phyloP scores from a whole-genome alignment of 306 rosid genomes.

The Cucumis sativus region DNA sequence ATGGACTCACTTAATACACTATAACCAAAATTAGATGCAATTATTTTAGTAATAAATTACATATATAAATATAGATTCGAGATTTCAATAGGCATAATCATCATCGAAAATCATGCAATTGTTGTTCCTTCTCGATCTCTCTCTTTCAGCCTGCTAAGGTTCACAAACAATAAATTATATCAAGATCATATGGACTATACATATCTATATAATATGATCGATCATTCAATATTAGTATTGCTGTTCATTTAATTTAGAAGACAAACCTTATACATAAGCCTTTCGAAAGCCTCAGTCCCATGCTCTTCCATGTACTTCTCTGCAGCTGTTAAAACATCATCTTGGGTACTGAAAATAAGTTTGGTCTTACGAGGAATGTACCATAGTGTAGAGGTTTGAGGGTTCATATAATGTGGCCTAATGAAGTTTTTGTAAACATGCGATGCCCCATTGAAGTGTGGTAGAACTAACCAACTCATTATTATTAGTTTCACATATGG shows the following conservation, averaged over 20 bases:
- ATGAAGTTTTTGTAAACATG: slow-evolving; percentile 60
- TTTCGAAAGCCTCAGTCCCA: slow-evolving; percentile 75
- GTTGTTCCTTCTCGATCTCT: slow-evolving; percentile 45
- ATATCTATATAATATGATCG: no score
- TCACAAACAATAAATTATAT: background rate
- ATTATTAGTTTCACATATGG: slow-evolving; percentile 66
- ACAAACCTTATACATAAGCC: slow-evolving; percentile 64
- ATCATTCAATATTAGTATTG: no score
- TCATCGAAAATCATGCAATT: slow-evolving; percentile 66
- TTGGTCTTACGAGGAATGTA: slow-evolving; percentile 54
- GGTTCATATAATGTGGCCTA: slow-evolving; percentile 76
- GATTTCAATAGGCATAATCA: slow-evolving; percentile 35
- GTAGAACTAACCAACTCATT: slow-evolving; percentile 85
- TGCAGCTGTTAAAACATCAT: slow-evolving; percentile 69
- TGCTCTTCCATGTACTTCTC: slow-evolving; percentile 49
- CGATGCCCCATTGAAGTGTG: slow-evolving; percentile 89
- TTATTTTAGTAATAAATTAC: background rate
- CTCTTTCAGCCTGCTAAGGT: slow-evolving; percentile 57
- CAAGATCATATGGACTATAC: background rate
- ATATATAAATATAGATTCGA: background rate
- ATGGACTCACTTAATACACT: background rate
- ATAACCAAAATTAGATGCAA: background rate
- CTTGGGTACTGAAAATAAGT: slow-evolving; percentile 41
- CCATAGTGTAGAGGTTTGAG: slow-evolving; percentile 54
- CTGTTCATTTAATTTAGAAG: no score